phyloP scores from a whole-genome alignment of 768 basidiomycete species.

The Agrocybe praecox region DNA sequence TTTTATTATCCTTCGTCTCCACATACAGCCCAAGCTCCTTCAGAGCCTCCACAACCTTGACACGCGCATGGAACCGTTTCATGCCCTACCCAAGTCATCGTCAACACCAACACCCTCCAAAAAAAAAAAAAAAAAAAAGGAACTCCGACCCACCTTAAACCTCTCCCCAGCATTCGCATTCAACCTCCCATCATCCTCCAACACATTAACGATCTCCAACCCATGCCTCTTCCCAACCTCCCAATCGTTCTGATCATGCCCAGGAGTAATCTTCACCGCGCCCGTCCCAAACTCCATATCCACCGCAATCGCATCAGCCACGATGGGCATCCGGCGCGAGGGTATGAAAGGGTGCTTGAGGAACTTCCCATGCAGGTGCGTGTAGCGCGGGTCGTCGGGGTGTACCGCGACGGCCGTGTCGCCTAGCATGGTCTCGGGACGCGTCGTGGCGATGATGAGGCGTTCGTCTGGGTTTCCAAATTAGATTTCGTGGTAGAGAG shows the following conservation, averaged over 20 bases:
- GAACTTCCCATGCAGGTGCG: constrained; percentile 94
- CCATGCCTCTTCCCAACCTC: constrained; percentile 88
- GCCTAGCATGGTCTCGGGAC: constrained; percentile 98
- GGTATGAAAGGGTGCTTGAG: constrained; percentile 85
- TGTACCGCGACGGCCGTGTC: constrained; percentile 98
- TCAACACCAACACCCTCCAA: background rate
- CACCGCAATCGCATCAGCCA: constrained; percentile 84
- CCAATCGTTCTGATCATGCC: constrained; percentile 97
- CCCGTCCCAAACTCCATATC: constrained; percentile 98
- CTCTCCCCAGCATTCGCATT: constrained; percentile 84
- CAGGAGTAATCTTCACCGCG: constrained; percentile 98
- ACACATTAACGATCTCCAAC: constrained; percentile 89
- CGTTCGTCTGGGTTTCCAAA: constrained; percentile 63
- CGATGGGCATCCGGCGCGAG: constrained; percentile 81
- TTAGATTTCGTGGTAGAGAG: background rate
- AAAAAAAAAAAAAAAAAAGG: background rate
- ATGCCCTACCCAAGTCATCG: constrained; percentile 61
- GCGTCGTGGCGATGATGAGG: constrained; percentile 93
- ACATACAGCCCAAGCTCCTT: constrained; percentile 85
- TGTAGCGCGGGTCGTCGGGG: constrained; percentile 90
- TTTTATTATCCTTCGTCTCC: constrained; percentile 94
- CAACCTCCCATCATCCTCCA: constrained; percentile 96
- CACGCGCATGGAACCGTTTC: constrained; percentile 95
- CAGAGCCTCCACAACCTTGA: constrained; percentile 78
- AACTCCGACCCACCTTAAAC: constrained; percentile 41